Percentiles rank a stretch among this genome's conserved stretches.
phyloP scores from a whole-genome alignment of 306 rosid species.

The Cicer chorassanicum region DNA sequence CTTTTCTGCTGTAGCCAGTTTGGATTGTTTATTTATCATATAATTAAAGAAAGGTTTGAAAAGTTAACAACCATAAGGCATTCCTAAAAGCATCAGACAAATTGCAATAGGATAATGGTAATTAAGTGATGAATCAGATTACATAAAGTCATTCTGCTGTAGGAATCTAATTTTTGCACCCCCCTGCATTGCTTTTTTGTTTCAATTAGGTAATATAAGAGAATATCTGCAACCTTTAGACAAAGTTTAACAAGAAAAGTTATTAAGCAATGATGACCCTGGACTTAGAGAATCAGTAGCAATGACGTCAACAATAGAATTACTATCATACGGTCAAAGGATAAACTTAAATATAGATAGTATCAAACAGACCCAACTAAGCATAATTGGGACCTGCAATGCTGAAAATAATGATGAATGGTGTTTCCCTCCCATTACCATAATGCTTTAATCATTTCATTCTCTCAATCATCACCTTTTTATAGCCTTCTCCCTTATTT shows the following conservation, averaged over 20 bases:
- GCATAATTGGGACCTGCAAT: constrained; percentile 40
- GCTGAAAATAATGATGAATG: constrained; percentile 47
- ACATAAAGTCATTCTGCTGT: constrained; percentile 46
- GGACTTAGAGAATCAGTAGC: constrained; percentile 48
- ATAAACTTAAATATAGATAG: constrained; percentile 38
- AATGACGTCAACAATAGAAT: constrained; percentile 42
- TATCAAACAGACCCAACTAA: background rate
- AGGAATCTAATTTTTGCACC: constrained; percentile 56
- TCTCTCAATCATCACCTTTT: constrained; percentile 47
- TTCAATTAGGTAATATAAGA: constrained; percentile 45
- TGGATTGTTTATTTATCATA: constrained; percentile 26
- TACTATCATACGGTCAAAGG: constrained; percentile 49
- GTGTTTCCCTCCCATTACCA: constrained; percentile 34
- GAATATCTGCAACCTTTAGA: constrained; percentile 63
- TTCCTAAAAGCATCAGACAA: constrained; percentile 54
- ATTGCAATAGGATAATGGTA: constrained; percentile 35
- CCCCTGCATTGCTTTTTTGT: constrained; percentile 43
- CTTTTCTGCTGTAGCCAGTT: too few relatives aligned
- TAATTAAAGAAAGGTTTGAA: constrained; percentile 37
- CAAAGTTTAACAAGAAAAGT: constrained; percentile 51
- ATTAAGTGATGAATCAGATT: constrained; percentile 50
- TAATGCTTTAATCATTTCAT: constrained; percentile 51
- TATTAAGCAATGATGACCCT: constrained; percentile 53
- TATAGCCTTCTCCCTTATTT: constrained; percentile 41
- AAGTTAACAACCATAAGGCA: constrained; percentile 40